Percentiles rank a stretch among this genome's conserved stretches.
phyloP scores from a whole-genome alignment of 2,329 filamentous ascomycete genomes.

The Calonectria multiphialidica region DNA sequence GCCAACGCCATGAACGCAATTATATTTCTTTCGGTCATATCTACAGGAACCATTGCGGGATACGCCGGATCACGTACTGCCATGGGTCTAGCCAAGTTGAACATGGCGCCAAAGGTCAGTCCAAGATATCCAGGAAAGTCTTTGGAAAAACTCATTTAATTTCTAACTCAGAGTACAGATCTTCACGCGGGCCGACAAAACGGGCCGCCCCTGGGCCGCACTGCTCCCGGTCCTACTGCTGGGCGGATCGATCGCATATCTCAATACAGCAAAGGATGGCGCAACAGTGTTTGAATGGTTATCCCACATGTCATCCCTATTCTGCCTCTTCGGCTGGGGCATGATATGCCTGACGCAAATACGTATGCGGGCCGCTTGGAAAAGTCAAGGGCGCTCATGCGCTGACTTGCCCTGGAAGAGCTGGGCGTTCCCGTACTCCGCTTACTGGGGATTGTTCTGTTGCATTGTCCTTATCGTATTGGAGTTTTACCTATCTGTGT shows the following conservation, averaged over 20 bases:
- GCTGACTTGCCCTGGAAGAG: background rate
- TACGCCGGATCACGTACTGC: background rate
- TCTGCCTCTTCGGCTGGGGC: background rate
- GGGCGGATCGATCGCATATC: background rate
- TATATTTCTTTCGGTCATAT: background rate
- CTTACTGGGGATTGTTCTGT: background rate
- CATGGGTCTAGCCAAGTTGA: background rate
- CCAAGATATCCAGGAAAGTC: too few relatives aligned
- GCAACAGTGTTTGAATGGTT: background rate
- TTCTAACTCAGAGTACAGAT: too few relatives aligned
- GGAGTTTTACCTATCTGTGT: background rate
- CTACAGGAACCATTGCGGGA: background rate
- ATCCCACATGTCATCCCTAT: background rate
- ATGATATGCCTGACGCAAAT: background rate
- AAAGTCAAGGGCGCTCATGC: background rate
- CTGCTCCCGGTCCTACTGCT: background rate
- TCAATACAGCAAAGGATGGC: background rate
- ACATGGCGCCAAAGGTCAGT: background rate
- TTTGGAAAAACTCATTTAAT: too few relatives aligned
- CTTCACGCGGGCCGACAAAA: background rate
- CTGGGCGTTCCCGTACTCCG: background rate
- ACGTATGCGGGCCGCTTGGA: background rate
- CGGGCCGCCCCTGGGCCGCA: background rate
- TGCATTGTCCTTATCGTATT: background rate
- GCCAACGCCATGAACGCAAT: background rate